These are phyloP conservation scores for Ziziphus jujuba DNA, from an alignment of 306 rosid species.

Conservation along the genomic window DNA sequence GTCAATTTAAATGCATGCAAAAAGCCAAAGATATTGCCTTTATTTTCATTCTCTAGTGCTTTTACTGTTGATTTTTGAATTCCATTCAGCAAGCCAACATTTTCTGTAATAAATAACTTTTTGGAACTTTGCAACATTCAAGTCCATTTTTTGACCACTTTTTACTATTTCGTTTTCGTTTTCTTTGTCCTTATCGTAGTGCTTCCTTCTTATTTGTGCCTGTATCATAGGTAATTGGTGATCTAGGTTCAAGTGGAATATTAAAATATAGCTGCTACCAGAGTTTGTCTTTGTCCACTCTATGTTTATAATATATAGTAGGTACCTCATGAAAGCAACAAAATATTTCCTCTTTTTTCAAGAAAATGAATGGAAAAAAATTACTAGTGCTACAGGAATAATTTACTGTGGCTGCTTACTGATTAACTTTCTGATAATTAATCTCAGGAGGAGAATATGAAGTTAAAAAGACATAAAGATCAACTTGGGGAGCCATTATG, in stretches of 20 bases:
- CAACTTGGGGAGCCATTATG: slow-evolving; percentile 63
- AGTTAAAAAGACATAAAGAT: slow-evolving; percentile 63
- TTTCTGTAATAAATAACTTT: slow-evolving; percentile 16
- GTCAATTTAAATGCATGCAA: not conserved
- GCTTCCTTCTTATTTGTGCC: slow-evolving; percentile 19
- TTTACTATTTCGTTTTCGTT: slow-evolving; percentile 24
- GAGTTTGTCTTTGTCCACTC: slow-evolving; percentile 19
- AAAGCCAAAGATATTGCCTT: not conserved
- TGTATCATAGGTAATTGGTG: slow-evolving; percentile 8
- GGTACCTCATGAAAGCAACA: not conserved
- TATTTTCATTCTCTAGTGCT: slow-evolving; percentile 13
- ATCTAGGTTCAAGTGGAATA: slow-evolving; percentile 14
- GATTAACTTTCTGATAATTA: slow-evolving; percentile 8
- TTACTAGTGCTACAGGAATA: too few relatives aligned
- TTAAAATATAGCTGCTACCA: slow-evolving; percentile 5
- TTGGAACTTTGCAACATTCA: slow-evolving; percentile 27
- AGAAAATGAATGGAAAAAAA: not conserved
- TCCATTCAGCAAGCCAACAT: slow-evolving; percentile 24
- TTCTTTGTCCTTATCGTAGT: slow-evolving; percentile 24
- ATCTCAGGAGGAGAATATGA: slow-evolving; percentile 79
- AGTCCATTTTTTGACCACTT: slow-evolving; percentile 36
- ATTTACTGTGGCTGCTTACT: slow-evolving; percentile 3
- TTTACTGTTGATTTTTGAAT: slow-evolving; percentile 4
- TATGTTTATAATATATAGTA: not conserved
- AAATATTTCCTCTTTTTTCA: not conserved